Conservation (phyloP, 2,329 filamentous ascomycete genomes). For the Nemania sp. region DNA sequence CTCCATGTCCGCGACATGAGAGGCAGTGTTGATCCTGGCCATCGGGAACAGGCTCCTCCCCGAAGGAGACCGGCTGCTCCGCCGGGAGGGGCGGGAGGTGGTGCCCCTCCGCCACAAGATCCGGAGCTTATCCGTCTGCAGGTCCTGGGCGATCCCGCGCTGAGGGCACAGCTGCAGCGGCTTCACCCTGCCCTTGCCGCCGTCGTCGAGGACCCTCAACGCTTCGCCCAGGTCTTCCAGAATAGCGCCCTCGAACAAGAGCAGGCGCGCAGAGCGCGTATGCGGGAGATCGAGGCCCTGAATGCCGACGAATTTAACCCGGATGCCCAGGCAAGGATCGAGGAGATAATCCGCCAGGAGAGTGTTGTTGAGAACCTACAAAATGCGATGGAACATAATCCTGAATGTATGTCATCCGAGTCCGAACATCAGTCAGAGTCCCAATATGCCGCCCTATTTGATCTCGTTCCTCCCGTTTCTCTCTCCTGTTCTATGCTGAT, state of each 20-base stretch:
- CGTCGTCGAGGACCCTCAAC: slow-evolving; percentile 73
- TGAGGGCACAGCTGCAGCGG: slow-evolving; percentile 71
- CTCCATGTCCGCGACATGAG: slow-evolving; percentile 73
- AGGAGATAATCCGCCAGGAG: slow-evolving; percentile 96
- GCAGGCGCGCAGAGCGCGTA: slow-evolving; percentile 74
- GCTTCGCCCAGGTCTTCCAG: slow-evolving; percentile 74
- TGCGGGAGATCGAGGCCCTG: slow-evolving; percentile 80
- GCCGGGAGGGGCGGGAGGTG: not conserved
- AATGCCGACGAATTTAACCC: slow-evolving; percentile 95
- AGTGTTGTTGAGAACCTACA: slow-evolving; percentile 93
- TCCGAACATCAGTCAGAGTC: not conserved
- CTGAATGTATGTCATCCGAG: slow-evolving; percentile 74
- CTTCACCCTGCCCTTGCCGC: slow-evolving; percentile 77
- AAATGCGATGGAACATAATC: slow-evolving; percentile 95
- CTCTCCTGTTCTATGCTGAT: slow-evolving; percentile 24
- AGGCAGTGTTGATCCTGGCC: slow-evolving; percentile 47
- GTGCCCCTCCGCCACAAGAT: slow-evolving; percentile 56
- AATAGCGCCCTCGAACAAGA: slow-evolving; percentile 72
- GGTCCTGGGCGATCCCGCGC: slow-evolving; percentile 75
- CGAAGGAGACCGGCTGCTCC: slow-evolving; percentile 35
- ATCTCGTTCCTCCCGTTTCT: slow-evolving; percentile 19
- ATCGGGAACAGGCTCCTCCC: slow-evolving; percentile 43
- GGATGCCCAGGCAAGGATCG: slow-evolving; percentile 88
- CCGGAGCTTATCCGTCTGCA: slow-evolving; percentile 82
- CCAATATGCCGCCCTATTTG: not conserved